Evolutionary conservation across 441 rosid genomes (phyloP).

Genomic region (Erodium trifolium): DNA sequence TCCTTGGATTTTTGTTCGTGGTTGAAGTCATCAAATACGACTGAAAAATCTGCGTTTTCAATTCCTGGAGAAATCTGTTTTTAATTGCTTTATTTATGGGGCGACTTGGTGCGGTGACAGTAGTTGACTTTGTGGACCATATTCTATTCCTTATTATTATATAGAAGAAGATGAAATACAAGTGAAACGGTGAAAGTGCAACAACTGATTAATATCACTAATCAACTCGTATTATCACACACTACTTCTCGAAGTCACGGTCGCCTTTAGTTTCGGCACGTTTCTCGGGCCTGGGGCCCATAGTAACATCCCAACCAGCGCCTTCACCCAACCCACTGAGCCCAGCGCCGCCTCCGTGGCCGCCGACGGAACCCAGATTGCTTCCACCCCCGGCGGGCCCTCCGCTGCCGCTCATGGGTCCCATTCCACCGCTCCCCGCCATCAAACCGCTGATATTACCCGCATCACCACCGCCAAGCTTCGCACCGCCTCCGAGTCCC

Average conservation of each 20-base stretch:
- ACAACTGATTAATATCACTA: background rate
- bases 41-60: too few relatives aligned
- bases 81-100: too few relatives aligned
- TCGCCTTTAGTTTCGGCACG: conserved; percentile 6
- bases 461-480: background rate
- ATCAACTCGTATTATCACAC: background rate
- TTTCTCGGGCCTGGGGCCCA: conserved; percentile 1
- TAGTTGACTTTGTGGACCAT: too few relatives aligned
- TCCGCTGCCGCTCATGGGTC: background rate
- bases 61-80: too few relatives aligned
- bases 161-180: too few relatives aligned
- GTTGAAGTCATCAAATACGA: too few relatives aligned
- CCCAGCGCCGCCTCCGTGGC: background rate
- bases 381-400: background rate
- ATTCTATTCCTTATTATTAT: too few relatives aligned
- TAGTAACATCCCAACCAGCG: conserved; percentile 8
- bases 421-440: conserved; percentile 1
- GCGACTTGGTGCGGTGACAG: too few relatives aligned
- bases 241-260: background rate
- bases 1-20: too few relatives aligned
- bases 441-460: background rate
- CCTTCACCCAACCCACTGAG: conserved; percentile 4
- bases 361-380: background rate
- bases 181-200: too few relatives aligned
- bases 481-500: background rate